Conservation (phyloP, 1,284 basidiomycete species). For the Cryptococcus depauperatus region DNA sequence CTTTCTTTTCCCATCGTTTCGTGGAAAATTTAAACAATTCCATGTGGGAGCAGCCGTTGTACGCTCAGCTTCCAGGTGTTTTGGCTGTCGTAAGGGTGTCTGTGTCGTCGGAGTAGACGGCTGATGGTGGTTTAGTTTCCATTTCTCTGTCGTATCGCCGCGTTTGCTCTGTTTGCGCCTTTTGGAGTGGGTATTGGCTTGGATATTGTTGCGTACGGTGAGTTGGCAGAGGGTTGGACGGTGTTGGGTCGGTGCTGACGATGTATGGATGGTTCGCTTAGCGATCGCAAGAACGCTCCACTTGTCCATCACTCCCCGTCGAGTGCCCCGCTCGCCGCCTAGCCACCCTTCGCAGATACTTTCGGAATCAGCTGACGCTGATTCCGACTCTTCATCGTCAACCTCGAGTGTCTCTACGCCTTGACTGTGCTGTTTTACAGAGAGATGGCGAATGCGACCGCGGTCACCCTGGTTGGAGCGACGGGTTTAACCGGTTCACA, state of each 20-base stretch:
- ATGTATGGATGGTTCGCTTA: constrained; percentile 4
- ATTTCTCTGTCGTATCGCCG: constrained; percentile 23
- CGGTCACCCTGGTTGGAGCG: constrained; percentile 37
- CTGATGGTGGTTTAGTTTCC: constrained; percentile 18
- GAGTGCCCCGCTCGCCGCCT: constrained; percentile 28
- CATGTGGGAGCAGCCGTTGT: constrained; percentile 10
- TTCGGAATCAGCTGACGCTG: constrained; percentile 5
- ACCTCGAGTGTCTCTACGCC: background rate
- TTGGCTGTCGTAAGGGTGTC: constrained; percentile 8
- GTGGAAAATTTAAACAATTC: too few relatives aligned
- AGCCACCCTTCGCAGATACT: constrained; percentile 11
- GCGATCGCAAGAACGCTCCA: constrained; percentile 34
- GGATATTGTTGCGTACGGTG: constrained; percentile 35
- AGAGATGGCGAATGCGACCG: constrained; percentile 9
- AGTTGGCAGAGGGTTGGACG: too few relatives aligned
- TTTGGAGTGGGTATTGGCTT: constrained; percentile 26
- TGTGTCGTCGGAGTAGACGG: background rate
- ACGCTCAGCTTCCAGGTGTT: constrained; percentile 9
- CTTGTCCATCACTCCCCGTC: constrained; percentile 24
- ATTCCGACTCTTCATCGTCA: constrained; percentile 7
- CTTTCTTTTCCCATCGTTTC: too few relatives aligned
- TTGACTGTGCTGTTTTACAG: background rate
- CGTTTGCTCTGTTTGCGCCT: constrained; percentile 25
- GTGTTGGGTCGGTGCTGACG: too few relatives aligned
- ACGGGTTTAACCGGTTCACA: constrained; percentile 41